Conservation (phyloP, 2,329 filamentous ascomycete species). For the Leptoxyphium fumago region DNA sequence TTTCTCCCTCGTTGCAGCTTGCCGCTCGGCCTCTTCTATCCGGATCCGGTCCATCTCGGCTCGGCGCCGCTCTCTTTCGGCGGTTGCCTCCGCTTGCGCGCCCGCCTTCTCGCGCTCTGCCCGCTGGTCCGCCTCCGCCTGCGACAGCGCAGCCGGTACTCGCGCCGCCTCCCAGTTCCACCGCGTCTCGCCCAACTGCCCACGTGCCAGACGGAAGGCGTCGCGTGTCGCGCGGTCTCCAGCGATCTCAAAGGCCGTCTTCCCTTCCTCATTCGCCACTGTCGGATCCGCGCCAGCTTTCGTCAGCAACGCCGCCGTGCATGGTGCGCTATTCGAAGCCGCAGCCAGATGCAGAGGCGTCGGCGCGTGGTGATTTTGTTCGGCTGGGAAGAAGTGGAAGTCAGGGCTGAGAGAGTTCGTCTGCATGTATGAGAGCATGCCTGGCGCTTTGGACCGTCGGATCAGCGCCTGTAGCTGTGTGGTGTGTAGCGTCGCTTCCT, state of each 20-base stretch:
- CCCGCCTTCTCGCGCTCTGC: conserved; percentile 56
- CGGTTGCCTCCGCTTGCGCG: conserved; percentile 49
- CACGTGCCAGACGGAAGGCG: conserved; percentile 76
- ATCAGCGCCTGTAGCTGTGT: conserved; percentile 78
- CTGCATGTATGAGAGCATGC: conserved; percentile 68
- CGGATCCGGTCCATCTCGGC: conserved; percentile 60
- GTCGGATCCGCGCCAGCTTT: conserved; percentile 66
- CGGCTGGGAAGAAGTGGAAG: conserved; percentile 60
- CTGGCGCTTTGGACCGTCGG: conserved; percentile 77
- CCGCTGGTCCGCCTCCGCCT: conserved; percentile 55
- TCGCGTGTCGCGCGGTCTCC: conserved; percentile 78
- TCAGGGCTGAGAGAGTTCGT: conserved; percentile 56
- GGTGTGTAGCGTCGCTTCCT: conserved; percentile 69
- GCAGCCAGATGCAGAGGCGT: conserved; percentile 78
- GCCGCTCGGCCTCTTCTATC: conserved; percentile 47
- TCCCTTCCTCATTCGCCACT: conserved; percentile 56
- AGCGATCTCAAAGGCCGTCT: conserved; percentile 71
- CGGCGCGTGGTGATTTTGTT: conserved; percentile 64
- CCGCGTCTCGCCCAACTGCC: conserved; percentile 59
- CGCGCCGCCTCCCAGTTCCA: conserved; percentile 69
- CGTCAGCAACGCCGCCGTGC: conserved; percentile 62
- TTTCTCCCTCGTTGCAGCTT: conserved; percentile 34
- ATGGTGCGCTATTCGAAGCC: conserved; percentile 59
- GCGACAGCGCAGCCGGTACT: conserved; percentile 57
- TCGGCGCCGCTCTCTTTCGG: conserved; percentile 46